Conservation (phyloP, 345 rosid species). For the Balakata baccata region DNA sequence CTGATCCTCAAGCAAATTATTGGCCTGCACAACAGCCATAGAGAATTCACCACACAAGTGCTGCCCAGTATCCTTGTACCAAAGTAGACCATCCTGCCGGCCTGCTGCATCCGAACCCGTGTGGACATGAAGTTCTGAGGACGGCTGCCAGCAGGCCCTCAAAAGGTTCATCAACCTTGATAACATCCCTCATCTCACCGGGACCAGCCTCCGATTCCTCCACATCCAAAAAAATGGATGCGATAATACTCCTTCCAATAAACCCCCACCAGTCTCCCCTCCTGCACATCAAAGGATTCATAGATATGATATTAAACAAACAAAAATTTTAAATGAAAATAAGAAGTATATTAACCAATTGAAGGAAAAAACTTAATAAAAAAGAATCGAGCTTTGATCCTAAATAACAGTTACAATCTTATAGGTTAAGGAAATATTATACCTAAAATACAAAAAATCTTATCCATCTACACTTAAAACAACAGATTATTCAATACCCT, state of each 20-base stretch:
- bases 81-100: constrained; percentile 36
- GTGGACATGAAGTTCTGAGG: constrained; percentile 22
- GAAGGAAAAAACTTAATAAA: background rate
- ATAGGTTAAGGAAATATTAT: background rate
- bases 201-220: constrained; percentile 42
- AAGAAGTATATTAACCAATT: background rate
- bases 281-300: constrained; percentile 19
- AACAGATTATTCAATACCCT: background rate
- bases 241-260: constrained; percentile 18
- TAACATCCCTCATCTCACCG: constrained; percentile 42
- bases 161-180: constrained; percentile 33
- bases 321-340: constrained; percentile 5
- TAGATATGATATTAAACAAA: background rate
- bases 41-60: constrained; percentile 34
- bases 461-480: constrained; percentile 12
- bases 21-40: constrained; percentile 37
- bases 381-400: background rate
- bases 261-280: constrained; percentile 19
- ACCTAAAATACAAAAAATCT: constrained; percentile 16
- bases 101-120: constrained; percentile 30
- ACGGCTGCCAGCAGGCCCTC: constrained; percentile 40
- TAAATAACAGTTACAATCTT: constrained; percentile 7
- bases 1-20: constrained; percentile 37
- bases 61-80: constrained; percentile 39
- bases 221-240: constrained; percentile 49